phyloP scores from a whole-genome alignment of 179 eudicot genomes.

The Gypsophila paniculata region DNA sequence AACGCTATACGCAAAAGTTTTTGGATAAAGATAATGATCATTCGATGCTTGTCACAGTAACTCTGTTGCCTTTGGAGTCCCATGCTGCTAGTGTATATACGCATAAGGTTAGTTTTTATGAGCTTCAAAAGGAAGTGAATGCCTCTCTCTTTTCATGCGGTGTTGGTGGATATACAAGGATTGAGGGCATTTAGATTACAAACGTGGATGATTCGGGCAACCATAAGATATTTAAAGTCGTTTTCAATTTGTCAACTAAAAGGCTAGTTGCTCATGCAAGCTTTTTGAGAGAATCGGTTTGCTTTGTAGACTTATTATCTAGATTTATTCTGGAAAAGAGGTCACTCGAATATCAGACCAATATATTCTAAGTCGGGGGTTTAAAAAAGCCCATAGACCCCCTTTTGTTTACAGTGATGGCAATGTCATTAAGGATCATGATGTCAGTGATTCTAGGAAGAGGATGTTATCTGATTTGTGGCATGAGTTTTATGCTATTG shows the following conservation, averaged over 20 bases:
- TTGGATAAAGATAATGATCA: not conserved
- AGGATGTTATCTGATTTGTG: no score
- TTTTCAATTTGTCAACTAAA: not conserved
- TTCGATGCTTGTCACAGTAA: no score
- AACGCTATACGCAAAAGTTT: not conserved
- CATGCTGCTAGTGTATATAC: slow-evolving; percentile 8
- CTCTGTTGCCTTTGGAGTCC: not conserved
- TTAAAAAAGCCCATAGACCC: not conserved
- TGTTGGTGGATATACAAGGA: not conserved
- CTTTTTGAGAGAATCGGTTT: not conserved
- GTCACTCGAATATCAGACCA: not conserved
- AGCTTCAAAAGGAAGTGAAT: not conserved
- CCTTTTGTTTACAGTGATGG: no score
- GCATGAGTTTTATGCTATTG: no score
- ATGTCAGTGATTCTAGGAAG: no score
- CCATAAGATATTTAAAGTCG: not conserved
- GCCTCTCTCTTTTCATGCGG: not conserved
- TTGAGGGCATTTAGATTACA: no score
- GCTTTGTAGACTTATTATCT: slow-evolving; percentile 3
- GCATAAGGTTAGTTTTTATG: not conserved
- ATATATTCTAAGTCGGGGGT: not conserved
- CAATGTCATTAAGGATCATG: no score
- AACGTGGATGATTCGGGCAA: no score
- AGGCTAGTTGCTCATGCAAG: not conserved
- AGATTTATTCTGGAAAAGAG: not conserved